Evolutionary conservation across 495 filamentous ascomycete genomes (phyloP).

Genomic region (Tuber aestivum): DNA sequence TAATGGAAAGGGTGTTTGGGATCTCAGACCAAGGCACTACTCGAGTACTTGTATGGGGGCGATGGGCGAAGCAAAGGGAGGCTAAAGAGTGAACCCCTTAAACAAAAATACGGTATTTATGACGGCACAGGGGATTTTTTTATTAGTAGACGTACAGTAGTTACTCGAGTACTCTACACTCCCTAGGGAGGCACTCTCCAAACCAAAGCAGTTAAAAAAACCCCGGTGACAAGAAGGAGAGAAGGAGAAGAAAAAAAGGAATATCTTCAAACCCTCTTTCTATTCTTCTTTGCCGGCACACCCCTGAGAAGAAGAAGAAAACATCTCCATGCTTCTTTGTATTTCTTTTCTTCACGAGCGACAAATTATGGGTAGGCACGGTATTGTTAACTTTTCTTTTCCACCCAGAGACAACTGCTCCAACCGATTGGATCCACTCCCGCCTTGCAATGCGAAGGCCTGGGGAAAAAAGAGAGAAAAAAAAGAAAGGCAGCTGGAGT

Average conservation of each 20-base stretch:
- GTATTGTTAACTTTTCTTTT: neutral
- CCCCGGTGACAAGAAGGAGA: neutral
- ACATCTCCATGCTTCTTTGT: neutral
- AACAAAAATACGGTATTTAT: too few species aligned
- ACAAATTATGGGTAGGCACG: neutral
- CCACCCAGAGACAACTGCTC: neutral
- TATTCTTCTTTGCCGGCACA: neutral
- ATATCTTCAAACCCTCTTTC: neutral
- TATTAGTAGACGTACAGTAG: too few species aligned
- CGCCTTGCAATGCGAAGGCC: neutral
- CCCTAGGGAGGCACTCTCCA: neutral
- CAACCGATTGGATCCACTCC: slow-evolving; percentile 4
- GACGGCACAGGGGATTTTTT: too few species aligned
- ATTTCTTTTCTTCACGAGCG: neutral
- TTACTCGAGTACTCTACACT: too few species aligned
- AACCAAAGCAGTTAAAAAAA: slow-evolving; percentile 1
- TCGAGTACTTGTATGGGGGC: too few species aligned
- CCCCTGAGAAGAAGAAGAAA: neutral
- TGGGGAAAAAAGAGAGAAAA: neutral
- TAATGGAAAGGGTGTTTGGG: neutral
- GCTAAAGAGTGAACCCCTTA: neutral
- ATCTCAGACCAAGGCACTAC: neutral
- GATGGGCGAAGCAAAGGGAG: neutral
- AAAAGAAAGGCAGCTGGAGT: neutral
- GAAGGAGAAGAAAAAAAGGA: neutral